Evolutionary conservation across 2,329 filamentous ascomycete genomes (phyloP), one percentile per base, ranked within the genome.

Genomic region (Botrytis deweyae): DNA sequence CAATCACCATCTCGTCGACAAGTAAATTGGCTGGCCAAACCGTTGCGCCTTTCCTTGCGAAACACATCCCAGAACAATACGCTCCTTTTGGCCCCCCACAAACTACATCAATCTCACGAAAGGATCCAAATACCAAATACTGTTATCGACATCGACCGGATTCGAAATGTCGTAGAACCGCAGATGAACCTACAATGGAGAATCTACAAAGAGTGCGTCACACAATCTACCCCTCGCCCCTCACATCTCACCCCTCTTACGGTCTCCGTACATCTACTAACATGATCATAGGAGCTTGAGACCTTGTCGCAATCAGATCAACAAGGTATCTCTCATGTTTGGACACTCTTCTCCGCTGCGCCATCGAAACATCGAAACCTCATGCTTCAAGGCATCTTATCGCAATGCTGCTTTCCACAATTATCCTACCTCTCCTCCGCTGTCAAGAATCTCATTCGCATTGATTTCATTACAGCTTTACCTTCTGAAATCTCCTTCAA

Each of bases 391-490:
- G 96, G 96, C 77, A 95, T 99, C 79, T 91, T 99, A 75, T 92
- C 95, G 0, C 95, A 98, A 82, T 98, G 95, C 83, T 99, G 96
- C 84, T 98, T 99, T 80, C 95, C 96, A 1, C 96, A 99, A 80
- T 89, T 99, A 10, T 98, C 96, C 46, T 95, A 93, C 78, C 91
- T 99, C 73, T 96, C 95, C 2, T 91, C 93, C 75, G 93, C 94
- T 77, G 93, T 99, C 64, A 92, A 94, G 76, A 95, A 98, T 77
- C 91, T 98, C 76, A 95, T 99, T 80, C 96, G 97, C 83, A 98
- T 99, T 84, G 96, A 99, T 84, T 99, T 98, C 81, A 86, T 99
- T 68, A 90, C 92, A 49, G 94, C 95, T 10, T 87, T 99, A 0
- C 96, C 96, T 8, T 88, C 92, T 59, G 96, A 99, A 84, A 88